A percentile compares a stretch with the other conserved stretches of the same genome.
These are phyloP conservation scores for Colletotrichum sublineola DNA, from an alignment of 2,329 filamentous ascomycete genomes.

Conservation along the genomic window DNA sequence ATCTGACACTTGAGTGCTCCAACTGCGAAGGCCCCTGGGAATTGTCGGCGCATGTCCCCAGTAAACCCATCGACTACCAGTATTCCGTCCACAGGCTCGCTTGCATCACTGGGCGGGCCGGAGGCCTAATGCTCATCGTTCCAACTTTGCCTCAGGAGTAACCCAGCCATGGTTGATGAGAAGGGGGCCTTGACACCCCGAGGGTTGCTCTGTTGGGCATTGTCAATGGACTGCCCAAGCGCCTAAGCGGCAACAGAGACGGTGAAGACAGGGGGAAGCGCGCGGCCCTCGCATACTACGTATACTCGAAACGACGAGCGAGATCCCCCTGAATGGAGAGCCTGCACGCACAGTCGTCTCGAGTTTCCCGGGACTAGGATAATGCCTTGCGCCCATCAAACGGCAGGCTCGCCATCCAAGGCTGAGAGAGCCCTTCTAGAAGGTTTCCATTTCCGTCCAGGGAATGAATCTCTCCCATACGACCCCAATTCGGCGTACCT, in stretches of 20 bases:
- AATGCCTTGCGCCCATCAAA: constrained; percentile 28
- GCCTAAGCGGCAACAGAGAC: constrained; percentile 20
- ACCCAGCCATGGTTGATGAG: constrained; percentile 1
- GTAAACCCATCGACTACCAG: not conserved
- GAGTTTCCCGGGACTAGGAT: constrained; percentile 6
- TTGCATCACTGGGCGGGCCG: not conserved
- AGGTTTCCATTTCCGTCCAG: constrained; percentile 22
- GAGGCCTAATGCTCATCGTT: not conserved
- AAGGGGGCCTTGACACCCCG: constrained; percentile 2
- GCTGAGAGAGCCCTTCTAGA: constrained; percentile 32
- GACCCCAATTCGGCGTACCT: constrained; percentile 28
- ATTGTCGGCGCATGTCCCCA: not conserved
- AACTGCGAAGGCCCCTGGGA: constrained; percentile 21
- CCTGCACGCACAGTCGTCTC: constrained; percentile 15
- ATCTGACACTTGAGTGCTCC: constrained; percentile 9
- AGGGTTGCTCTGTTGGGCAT: not conserved
- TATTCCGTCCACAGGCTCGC: not conserved
- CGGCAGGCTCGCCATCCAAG: constrained; percentile 24
- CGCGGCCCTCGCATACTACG: not conserved
- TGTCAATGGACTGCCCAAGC: not conserved
- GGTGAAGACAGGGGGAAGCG: not conserved
- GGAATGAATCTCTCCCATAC: not conserved
- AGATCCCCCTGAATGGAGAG: not conserved
- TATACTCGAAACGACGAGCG: constrained; percentile 18
- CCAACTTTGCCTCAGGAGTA: constrained; percentile 14